Evolutionary conservation across 345 rosid genomes (phyloP), one percentile per base, ranked within the genome.

Genomic region (Gossypium bickii): DNA sequence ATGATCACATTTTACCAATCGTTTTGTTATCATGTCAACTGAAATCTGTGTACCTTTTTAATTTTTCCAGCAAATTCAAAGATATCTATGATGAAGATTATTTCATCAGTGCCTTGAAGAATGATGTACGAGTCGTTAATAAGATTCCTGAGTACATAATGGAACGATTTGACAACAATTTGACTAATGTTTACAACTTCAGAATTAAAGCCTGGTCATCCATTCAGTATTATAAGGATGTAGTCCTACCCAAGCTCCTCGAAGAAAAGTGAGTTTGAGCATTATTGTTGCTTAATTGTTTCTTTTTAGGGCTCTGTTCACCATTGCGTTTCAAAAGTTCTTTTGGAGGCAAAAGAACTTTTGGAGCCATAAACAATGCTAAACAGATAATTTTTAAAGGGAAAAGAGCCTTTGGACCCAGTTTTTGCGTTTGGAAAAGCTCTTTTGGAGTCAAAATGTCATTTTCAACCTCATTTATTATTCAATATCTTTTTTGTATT

Each of bases 121-220:
- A 93, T 87, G 97, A 89, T 44, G 98, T 96, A 62, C 89, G 84
- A 75, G 91, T 96, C 70, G 95, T 93, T 71, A 82, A 90, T 82
- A 82, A 82, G 78, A 89, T 96, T 85, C 99, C 99, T 62, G 97
- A 76, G 62, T 93, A 92, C 72, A 68, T 93, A 75, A 96, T 93
- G 99, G 99, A 93, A 79, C 94, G 99, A 27, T 96, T 90, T 90
- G 97, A 90, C 87, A 70, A 74, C 79, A 96, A 93, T 73, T 77
- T 96, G 91, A 85, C 84, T 76, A 92, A 96, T 85, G 98, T 93
- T 74, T 92, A 85, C 90, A 96, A 96, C 91, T 96, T 93, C 82
- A 89, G 91, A 87, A 86, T 96, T 58, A 96, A 93, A 89, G 99
- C 99, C 45, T 96, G 97, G 99, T 90, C 99, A 57, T 86, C 98